A percentile compares a stretch with the other conserved stretches of the same genome.
These are phyloP conservation scores for Fragaria nilgerrensis DNA, from an alignment of 306 rosid species.

Conservation along the genomic window DNA sequence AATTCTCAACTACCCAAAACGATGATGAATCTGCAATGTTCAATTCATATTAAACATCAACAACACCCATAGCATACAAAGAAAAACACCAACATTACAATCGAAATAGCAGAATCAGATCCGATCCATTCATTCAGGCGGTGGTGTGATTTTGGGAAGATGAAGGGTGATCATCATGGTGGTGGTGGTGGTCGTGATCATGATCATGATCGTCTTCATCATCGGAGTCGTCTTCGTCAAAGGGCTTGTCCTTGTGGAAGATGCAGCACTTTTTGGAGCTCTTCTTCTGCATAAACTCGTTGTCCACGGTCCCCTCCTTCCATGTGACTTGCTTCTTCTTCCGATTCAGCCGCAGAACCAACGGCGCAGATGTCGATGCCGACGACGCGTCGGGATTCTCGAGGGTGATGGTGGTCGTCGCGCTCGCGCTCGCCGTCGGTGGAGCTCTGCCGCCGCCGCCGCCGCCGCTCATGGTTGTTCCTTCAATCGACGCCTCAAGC, in stretches of 20 bases:
- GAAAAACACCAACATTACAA: neutral
- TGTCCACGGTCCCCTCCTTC: slow-evolving; percentile 94
- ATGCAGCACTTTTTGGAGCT: slow-evolving; percentile 97
- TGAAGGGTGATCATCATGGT: slow-evolving; percentile 12
- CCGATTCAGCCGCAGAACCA: slow-evolving; percentile 68
- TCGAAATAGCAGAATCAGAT: too few relatives aligned
- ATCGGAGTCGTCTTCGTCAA: slow-evolving; percentile 88
- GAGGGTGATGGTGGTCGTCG: slow-evolving; percentile 55
- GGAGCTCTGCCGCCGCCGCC: neutral
- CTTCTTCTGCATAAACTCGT: slow-evolving; percentile 95
- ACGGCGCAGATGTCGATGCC: slow-evolving; percentile 44
- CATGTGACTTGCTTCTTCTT: slow-evolving; percentile 84
- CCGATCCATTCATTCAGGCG: neutral
- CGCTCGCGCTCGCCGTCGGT: slow-evolving; percentile 9
- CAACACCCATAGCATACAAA: neutral
- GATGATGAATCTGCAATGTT: neutral
- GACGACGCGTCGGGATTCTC: slow-evolving; percentile 36
- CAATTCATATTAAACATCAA: neutral
- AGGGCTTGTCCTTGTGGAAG: slow-evolving; percentile 78
- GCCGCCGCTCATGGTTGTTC: slow-evolving; percentile 21
- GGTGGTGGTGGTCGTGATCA: slow-evolving; percentile 27
- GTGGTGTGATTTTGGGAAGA: slow-evolving; percentile 6
- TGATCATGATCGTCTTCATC: slow-evolving; percentile 42
- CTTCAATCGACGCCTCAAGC: too few relatives aligned
- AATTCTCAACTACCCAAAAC: neutral